These are phyloP conservation scores for Nicotiana undulata DNA, from an alignment of 257 asterid species.

Conservation along the genomic window DNA sequence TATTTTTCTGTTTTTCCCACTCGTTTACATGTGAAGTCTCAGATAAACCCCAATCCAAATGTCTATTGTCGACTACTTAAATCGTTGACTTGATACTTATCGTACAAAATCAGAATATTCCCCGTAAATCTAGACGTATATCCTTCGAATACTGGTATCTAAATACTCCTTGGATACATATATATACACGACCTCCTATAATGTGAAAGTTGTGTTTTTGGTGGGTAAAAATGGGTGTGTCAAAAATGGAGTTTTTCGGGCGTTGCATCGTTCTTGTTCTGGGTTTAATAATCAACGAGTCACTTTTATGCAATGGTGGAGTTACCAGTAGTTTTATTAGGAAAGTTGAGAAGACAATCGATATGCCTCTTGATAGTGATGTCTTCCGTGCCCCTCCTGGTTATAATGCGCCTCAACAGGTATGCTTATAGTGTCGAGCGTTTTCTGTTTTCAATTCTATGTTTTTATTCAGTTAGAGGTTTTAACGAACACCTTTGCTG, in stretches of 20 bases:
- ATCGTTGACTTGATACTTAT: constrained; percentile 6
- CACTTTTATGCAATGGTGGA: constrained; percentile 54
- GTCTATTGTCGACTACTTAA: background rate
- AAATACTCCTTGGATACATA: background rate
- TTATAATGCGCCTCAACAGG: constrained; percentile 95
- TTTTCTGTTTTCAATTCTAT: background rate
- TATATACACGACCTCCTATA: background rate
- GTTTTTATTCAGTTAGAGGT: background rate
- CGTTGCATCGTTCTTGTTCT: constrained; percentile 21
- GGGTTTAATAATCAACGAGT: constrained; percentile 30
- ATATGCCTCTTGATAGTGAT: constrained; percentile 80
- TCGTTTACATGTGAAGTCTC: background rate
- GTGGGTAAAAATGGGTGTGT: constrained; percentile 18
- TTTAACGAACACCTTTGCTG: background rate
- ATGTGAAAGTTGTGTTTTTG: background rate
- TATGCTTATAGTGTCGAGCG: background rate
- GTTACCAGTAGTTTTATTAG: constrained; percentile 62
- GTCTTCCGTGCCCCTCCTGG: constrained; percentile 77
- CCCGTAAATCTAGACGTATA: constrained; percentile 20
- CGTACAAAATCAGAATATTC: constrained; percentile 31
- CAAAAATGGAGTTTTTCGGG: constrained; percentile 7
- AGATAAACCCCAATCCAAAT: background rate
- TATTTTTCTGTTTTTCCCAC: background rate
- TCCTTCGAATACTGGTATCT: background rate
- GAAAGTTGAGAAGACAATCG: constrained; percentile 37